These are phyloP conservation scores for Chlorella ohadii DNA, from an alignment of 139 green algal genomes.

Conservation along the genomic window DNA sequence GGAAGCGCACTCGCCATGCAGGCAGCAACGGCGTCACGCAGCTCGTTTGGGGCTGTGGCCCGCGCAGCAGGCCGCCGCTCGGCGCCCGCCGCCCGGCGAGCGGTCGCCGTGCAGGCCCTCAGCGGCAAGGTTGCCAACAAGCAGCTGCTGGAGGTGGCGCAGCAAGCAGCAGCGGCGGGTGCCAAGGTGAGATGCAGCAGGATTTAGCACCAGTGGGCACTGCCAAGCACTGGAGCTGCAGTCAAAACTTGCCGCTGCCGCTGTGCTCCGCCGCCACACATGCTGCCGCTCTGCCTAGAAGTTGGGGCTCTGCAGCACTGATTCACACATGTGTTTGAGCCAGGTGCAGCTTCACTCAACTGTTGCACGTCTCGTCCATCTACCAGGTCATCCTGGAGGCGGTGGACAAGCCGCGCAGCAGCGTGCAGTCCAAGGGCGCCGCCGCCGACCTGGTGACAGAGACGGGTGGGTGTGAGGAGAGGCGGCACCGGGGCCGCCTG, in stretches of 20 bases:
- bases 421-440: slow-evolving; percentile 76
- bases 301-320: not conserved
- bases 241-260: too few species aligned
- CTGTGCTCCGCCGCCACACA: not conserved
- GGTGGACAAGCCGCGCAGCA: slow-evolving; percentile 75
- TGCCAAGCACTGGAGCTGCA: not conserved
- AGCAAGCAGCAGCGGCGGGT: slow-evolving; percentile 55
- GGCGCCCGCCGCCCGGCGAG: not conserved
- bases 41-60: too few species aligned
- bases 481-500: too few species aligned
- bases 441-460: slow-evolving; percentile 79
- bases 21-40: too few species aligned
- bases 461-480: slow-evolving; percentile 48
- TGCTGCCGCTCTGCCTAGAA: not conserved
- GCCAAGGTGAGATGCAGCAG: slow-evolving; percentile 35
- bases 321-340: too few species aligned
- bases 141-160: slow-evolving; percentile 59
- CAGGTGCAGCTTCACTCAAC: not conserved
- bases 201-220: not conserved
- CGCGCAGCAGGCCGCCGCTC: not conserved
- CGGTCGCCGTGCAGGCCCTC: not conserved
- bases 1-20: too few species aligned
- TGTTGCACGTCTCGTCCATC: not conserved
- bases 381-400: slow-evolving; percentile 69
- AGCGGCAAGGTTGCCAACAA: slow-evolving; percentile 23